Percentiles rank a stretch among this genome's conserved stretches.
These are phyloP conservation scores for Murraya paniculata DNA, from an alignment of 345 rosid species.

Conservation along the genomic window DNA sequence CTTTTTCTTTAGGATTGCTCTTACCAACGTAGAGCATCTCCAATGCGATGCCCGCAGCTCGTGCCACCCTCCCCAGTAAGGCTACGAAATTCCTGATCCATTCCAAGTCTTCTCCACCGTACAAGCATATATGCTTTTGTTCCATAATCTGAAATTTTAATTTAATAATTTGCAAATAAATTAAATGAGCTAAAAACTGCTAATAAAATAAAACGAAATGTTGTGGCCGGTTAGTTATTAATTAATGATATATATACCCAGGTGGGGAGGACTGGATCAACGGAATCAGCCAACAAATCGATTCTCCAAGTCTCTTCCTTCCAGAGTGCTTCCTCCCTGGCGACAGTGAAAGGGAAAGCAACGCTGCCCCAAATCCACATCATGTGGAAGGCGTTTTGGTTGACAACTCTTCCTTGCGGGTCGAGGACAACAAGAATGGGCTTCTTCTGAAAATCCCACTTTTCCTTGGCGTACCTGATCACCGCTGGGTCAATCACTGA, in stretches of 20 bases:
- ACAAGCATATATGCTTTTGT: constrained; percentile 43
- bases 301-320: constrained; percentile 52
- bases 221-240: too few relatives aligned
- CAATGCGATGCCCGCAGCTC: constrained; percentile 29
- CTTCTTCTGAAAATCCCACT: constrained; percentile 51
- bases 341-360: constrained; percentile 57
- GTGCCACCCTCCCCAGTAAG: constrained; percentile 25
- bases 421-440: constrained; percentile 58
- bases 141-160: constrained; percentile 27
- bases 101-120: constrained; percentile 57
- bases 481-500: constrained; percentile 42
- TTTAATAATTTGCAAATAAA: too few relatives aligned
- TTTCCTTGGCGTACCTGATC: constrained; percentile 58
- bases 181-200: too few relatives aligned
- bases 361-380: constrained; percentile 64
- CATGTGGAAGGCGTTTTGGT: constrained; percentile 59
- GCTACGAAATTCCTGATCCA: constrained; percentile 51
- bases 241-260: constrained; percentile 36
- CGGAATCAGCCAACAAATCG: constrained; percentile 41
- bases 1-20: constrained; percentile 36
- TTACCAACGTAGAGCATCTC: constrained; percentile 64
- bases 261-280: constrained; percentile 29
- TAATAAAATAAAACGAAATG: too few relatives aligned
- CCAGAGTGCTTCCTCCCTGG: constrained; percentile 63
- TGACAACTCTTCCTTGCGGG: constrained; percentile 49